Base-by-base conservation (phyloP, 768 basidiomycete genomes). In the Coprinopsis sp. region DNA sequence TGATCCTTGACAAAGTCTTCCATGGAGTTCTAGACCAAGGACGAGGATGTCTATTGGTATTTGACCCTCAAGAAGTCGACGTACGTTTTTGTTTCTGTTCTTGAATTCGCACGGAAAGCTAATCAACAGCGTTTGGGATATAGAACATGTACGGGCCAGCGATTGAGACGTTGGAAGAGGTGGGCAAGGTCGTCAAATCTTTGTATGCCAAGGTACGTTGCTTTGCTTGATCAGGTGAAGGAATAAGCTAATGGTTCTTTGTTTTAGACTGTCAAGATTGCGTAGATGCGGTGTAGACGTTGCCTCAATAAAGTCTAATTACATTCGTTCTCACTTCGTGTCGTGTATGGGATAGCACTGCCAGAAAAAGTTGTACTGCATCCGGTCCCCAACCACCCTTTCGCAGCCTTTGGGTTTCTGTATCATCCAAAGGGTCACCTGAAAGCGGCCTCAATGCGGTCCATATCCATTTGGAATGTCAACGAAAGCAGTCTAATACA, bases 1-100 rank as follows among this genome's bases (percentile, higher is more conserved):
- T 99, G 95, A 99, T 98, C 51, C 71, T 97, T 29, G 95, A 97
- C 67, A 94, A 94, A 56, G 81, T 94, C 2, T 79, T 98, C 52
- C 79, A 91, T 51, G 95, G 95, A 4, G 93, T 99, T 1, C 74
- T 99, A 14, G 95, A 98, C 62, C 95, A 98, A 63, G 92, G 91
- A 22, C 78, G 90, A 2, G 93, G 93, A 0, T 93, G 92, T 58
- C 67, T 97, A 39, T 69, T 96, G 41, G 82, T 98, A n/a, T 97
- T 88, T 51, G 90, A 96, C 47, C 74, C 91, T 63, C 80, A 81
- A 1, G 86, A 89, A 57, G 80, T 79, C 11, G 92, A 96, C 66
- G 91, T 91, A 57, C 47, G 88, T 76, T 33, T 42, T 39, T 47
- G 46, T 21, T 22, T 23, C 48, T 18, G 38, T 7, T 37, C 27